phyloP scores from a whole-genome alignment of 306 rosid genomes.

The Nissolia schottii region DNA sequence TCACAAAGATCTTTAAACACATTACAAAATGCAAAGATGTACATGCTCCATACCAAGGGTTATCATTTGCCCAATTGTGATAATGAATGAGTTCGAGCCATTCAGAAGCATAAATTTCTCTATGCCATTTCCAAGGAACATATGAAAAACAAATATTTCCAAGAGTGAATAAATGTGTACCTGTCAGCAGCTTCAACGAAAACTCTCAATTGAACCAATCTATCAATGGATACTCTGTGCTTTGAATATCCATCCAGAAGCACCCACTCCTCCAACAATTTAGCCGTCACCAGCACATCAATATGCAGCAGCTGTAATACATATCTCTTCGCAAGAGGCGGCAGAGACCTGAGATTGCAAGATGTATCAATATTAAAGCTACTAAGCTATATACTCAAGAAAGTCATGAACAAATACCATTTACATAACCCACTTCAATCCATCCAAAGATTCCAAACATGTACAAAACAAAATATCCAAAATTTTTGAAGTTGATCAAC shows the following conservation, averaged over 20 bases:
- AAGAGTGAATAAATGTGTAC: conserved; percentile 22
- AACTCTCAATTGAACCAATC: conserved; percentile 78
- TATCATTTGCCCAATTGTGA: not conserved
- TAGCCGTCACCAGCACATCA: conserved; percentile 59
- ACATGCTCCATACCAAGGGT: not conserved
- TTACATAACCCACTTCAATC: not conserved
- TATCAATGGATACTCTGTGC: conserved; percentile 82
- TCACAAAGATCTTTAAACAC: conserved; percentile 1
- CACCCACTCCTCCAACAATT: conserved; percentile 89
- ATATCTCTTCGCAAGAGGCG: conserved; percentile 86
- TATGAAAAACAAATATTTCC: not conserved
- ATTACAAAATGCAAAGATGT: not conserved
- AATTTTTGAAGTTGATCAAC: conserved; percentile 1
- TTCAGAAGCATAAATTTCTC: not conserved
- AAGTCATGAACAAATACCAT: not conserved
- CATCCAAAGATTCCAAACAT: too few species aligned
- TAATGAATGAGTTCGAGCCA: conserved; percentile 4
- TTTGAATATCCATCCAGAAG: conserved; percentile 81
- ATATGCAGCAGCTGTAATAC: conserved; percentile 69
- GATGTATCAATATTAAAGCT: not conserved
- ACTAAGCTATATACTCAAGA: not conserved
- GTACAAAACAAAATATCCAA: not conserved
- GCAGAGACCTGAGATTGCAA: conserved; percentile 66
- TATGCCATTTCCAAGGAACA: not conserved
- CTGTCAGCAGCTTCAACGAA: conserved; percentile 69